A percentile compares a stretch with the other conserved stretches of the same genome.
phyloP scores from a whole-genome alignment of 2,329 filamentous ascomycete species.

The Claviceps pazoutovae region DNA sequence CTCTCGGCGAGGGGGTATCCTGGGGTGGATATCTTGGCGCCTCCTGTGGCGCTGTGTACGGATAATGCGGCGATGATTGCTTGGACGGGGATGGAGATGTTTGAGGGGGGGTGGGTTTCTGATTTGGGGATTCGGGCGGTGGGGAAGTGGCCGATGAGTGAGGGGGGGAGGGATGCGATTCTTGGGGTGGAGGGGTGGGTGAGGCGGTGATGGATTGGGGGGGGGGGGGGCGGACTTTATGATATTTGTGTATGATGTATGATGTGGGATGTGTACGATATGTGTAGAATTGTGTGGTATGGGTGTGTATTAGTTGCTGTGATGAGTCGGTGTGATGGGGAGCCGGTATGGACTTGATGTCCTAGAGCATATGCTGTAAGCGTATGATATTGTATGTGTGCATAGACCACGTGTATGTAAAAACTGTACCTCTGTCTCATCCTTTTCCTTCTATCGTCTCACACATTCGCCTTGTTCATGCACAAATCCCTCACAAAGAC shows the following conservation, averaged over 20 bases:
- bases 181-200: constrained; percentile 42
- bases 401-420: no score
- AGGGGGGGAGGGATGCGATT: constrained; percentile 39
- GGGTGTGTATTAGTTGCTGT: no score
- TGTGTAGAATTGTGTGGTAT: no score
- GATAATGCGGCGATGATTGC: constrained; percentile 98
- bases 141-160: constrained; percentile 63
- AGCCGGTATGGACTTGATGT: no score
- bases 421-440: no score
- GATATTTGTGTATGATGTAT: not conserved
- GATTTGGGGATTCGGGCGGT: constrained; percentile 45
- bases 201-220: constrained; percentile 8
- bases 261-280: not conserved
- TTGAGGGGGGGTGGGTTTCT: constrained; percentile 56
- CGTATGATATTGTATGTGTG: no score
- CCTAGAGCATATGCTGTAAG: no score
- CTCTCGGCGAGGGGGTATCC: constrained; percentile 54
- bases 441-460: no score
- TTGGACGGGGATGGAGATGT: constrained; percentile 92
- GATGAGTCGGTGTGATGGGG: no score
- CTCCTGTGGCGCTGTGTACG: constrained; percentile 68
- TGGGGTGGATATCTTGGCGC: constrained; percentile 51
- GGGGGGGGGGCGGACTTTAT: not conserved
- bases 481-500: not conserved
- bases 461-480: not conserved